A percentile compares a stretch with the other conserved stretches of the same genome.
phyloP scores from a whole-genome alignment of 345 rosid species.

The Eutrema heterophyllum region DNA sequence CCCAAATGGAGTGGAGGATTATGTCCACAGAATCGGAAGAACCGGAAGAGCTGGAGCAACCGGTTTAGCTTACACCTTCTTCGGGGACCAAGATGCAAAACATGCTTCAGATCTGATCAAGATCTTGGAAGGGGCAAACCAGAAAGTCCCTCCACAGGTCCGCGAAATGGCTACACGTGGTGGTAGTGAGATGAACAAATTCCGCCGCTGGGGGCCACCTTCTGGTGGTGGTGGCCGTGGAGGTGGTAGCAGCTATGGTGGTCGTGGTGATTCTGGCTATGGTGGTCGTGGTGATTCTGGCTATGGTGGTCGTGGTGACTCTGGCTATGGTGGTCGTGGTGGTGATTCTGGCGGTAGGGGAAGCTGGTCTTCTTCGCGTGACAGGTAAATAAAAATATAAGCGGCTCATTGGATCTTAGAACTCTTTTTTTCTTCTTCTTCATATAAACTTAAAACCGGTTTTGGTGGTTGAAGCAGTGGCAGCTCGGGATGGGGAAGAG shows the following conservation, averaged over 20 bases:
- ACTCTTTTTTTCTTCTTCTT: not conserved
- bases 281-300: constrained; percentile 36
- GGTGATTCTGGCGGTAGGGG: constrained; percentile 41
- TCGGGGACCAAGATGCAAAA: constrained; percentile 84
- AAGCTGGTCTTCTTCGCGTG: constrained; percentile 49
- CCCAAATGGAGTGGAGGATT: constrained; percentile 95
- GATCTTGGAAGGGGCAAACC: constrained; percentile 86
- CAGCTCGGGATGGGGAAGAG: constrained; percentile 46
- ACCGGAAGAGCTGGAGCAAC: constrained; percentile 99
- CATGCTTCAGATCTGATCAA: constrained; percentile 83
- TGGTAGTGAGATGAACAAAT: constrained; percentile 51
- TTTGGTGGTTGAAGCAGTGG: constrained; percentile 31
- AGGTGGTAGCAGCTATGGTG: constrained; percentile 33
- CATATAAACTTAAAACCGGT: not conserved
- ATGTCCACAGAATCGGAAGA: constrained; percentile 96
- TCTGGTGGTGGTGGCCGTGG: constrained; percentile 45
- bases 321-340: constrained; percentile 53
- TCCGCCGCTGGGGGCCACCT: constrained; percentile 71
- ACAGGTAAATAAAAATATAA: constrained; percentile 44
- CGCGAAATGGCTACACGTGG: constrained; percentile 85
- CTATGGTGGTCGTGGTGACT: constrained; percentile 40
- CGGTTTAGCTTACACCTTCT: constrained; percentile 80
- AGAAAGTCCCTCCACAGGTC: constrained; percentile 71
- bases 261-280: constrained; percentile 27
- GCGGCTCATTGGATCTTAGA: not conserved